Percentiles rank a stretch among this genome's conserved stretches.
Conservation (phyloP, 495 filamentous ascomycete genomes). For the Parathielavia hyrcaniae region DNA sequence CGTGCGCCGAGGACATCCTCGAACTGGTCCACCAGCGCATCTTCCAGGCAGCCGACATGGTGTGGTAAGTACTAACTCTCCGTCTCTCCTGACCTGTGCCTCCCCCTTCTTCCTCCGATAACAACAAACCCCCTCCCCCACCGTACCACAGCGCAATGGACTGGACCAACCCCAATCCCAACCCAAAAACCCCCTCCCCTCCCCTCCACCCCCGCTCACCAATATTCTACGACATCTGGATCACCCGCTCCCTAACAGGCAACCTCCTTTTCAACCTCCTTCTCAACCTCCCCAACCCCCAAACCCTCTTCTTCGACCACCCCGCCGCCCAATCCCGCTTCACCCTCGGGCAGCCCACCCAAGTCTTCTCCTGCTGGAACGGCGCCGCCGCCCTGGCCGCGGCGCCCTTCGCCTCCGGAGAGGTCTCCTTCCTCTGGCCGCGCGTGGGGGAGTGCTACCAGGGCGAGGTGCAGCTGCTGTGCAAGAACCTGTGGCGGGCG, state of each 20-base stretch:
- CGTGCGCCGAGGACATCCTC: slow-evolving; percentile 46
- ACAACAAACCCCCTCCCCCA: too few relatives aligned
- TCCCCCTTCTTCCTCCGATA: not conserved
- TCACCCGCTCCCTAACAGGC: slow-evolving; percentile 43
- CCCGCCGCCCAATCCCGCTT: too few relatives aligned
- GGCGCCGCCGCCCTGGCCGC: slow-evolving; percentile 42
- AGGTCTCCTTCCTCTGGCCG: slow-evolving; percentile 31
- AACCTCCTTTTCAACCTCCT: slow-evolving; percentile 46
- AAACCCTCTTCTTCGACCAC: too few relatives aligned
- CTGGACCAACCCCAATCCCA: slow-evolving; percentile 36
- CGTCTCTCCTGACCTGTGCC: not conserved
- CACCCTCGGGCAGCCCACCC: slow-evolving; percentile 34
- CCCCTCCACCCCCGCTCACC: too few relatives aligned
- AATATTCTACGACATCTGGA: slow-evolving; percentile 47
- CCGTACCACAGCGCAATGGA: slow-evolving; percentile 41
- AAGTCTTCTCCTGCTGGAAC: slow-evolving; percentile 52
- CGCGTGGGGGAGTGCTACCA: slow-evolving; percentile 38
- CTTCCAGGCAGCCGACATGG: slow-evolving; percentile 44
- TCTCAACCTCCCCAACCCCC: slow-evolving; percentile 36
- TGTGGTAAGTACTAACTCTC: slow-evolving; percentile 26
- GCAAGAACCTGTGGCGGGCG: not conserved
- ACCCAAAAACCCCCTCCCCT: too few relatives aligned
- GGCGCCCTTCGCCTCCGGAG: slow-evolving; percentile 18
- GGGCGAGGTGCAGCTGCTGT: too few relatives aligned
- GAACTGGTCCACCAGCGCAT: slow-evolving; percentile 43